A percentile compares a stretch with the other conserved stretches of the same genome.
phyloP scores from a whole-genome alignment of 1,284 basidiomycete species.

The Phlebopus sp. region DNA sequence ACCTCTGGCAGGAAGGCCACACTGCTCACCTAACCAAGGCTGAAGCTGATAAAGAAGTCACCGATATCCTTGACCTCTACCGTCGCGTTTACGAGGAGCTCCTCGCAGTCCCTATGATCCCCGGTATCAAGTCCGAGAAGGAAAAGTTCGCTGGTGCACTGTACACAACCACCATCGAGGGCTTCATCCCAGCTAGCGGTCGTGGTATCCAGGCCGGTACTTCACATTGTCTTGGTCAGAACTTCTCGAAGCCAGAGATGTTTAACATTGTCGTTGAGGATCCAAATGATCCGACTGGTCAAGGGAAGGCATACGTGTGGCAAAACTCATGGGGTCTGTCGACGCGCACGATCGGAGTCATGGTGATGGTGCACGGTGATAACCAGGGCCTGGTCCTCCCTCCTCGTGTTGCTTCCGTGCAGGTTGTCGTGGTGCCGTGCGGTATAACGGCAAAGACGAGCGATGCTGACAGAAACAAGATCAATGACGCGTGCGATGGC shows the following conservation, averaged over 20 bases:
- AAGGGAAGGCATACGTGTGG: conserved; percentile 83
- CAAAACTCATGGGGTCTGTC: conserved; percentile 99
- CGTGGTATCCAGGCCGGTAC: conserved; percentile 98
- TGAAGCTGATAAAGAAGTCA: conserved; percentile 91
- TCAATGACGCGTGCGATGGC: conserved; percentile 78
- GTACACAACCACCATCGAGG: conserved; percentile 98
- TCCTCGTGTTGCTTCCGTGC: conserved; percentile 89
- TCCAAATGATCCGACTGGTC: conserved; percentile 69
- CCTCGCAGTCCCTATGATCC: conserved; percentile 95
- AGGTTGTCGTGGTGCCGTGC: conserved; percentile 91
- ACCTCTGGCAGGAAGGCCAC: conserved; percentile 99
- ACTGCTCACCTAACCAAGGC: conserved; percentile 88
- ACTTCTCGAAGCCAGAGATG: conserved; percentile 95
- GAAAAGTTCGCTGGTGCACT: conserved; percentile 98
- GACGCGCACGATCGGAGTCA: conserved; percentile 95
- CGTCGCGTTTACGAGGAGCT: conserved; percentile 96
- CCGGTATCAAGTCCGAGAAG: conserved; percentile 97
- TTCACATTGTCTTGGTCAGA: conserved; percentile 97
- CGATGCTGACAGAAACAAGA: conserved; percentile 66
- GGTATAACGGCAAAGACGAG: conserved; percentile 84
- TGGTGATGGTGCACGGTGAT: conserved; percentile 99
- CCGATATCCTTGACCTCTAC: conserved; percentile 94
- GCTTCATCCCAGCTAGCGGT: conserved; percentile 96
- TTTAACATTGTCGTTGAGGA: conserved; percentile 98
- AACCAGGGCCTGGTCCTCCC: conserved; percentile 97